These are phyloP conservation scores for Teratosphaeriaceae sp. DNA, from an alignment of 2,329 filamentous ascomycete species.

Conservation along the genomic window DNA sequence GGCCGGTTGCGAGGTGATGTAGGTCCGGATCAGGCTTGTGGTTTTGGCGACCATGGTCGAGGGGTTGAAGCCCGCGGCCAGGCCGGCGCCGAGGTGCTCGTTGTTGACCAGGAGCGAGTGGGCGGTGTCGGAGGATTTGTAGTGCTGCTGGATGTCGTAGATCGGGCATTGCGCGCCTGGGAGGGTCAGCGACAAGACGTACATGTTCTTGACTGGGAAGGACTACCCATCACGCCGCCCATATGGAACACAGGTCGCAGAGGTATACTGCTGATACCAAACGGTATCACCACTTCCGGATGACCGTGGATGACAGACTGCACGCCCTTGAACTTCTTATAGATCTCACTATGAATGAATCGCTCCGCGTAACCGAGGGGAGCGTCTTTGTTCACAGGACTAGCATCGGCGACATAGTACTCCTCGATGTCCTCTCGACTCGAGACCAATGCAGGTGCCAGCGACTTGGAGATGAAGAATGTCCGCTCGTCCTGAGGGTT, in stretches of 20 bases:
- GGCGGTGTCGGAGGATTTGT: conserved; percentile 20
- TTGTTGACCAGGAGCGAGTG: conserved; percentile 31
- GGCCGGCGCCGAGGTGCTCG: conserved; percentile 26
- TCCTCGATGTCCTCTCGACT: conserved; percentile 37
- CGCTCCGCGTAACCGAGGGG: conserved; percentile 34
- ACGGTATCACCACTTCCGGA: conserved; percentile 36
- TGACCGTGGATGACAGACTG: conserved; percentile 41
- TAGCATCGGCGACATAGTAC: conserved; percentile 38
- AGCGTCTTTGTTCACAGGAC: conserved; percentile 19
- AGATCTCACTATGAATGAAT: conserved; percentile 39
- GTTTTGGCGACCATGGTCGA: conserved; percentile 21
- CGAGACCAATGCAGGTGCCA: conserved; percentile 39
- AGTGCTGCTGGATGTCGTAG: conserved; percentile 29
- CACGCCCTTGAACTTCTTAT: conserved; percentile 38
- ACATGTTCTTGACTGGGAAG: neutral
- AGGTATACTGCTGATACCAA: conserved; percentile 35
- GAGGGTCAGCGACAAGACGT: neutral
- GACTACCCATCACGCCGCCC: conserved; percentile 37
- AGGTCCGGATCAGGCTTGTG: conserved; percentile 24
- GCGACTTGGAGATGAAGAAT: conserved; percentile 40
- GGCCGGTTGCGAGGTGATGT: conserved; percentile 19
- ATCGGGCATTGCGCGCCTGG: conserved; percentile 18
- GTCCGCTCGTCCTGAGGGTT: conserved; percentile 31
- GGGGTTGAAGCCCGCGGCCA: conserved; percentile 27
- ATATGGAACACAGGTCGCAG: conserved; percentile 37